Evolutionary conservation across 257 asterid species (phyloP).

Genomic region (Lavandula angustifolia): DNA sequence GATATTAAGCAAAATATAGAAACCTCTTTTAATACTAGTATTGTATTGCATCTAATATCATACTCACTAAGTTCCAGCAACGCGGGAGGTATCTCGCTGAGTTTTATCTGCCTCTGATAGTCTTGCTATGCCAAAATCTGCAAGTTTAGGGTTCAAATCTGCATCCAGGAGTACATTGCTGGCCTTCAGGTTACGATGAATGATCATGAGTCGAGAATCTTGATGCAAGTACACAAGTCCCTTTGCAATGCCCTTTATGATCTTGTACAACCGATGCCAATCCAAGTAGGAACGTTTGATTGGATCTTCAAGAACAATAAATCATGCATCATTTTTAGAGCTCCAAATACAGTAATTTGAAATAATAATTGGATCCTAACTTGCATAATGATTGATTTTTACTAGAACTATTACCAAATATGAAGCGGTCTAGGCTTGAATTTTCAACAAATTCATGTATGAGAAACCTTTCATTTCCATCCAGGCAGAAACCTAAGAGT

Average conservation of each 20-base stretch:
- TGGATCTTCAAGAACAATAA: neutral
- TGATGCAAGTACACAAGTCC: slow-evolving; percentile 24
- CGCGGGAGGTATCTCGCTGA: neutral
- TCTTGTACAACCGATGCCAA: slow-evolving; percentile 3
- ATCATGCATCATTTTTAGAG: neutral
- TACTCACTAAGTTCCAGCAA: slow-evolving; percentile 26
- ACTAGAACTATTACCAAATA: slow-evolving; percentile 20
- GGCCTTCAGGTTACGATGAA: slow-evolving; percentile 22
- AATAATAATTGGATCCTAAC: too few relatives aligned
- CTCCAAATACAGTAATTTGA: too few relatives aligned
- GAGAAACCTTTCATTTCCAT: slow-evolving; percentile 14
- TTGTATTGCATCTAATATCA: neutral
- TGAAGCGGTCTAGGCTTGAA: slow-evolving; percentile 21
- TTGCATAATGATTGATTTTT: too few relatives aligned
- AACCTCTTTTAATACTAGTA: too few relatives aligned
- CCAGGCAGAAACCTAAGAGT: slow-evolving; percentile 23
- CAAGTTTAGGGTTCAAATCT: slow-evolving; percentile 19
- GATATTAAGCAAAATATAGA: too few relatives aligned
- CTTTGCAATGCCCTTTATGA: slow-evolving; percentile 11
- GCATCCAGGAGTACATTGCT: slow-evolving; percentile 19
- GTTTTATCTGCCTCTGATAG: neutral
- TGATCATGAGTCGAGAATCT: slow-evolving; percentile 9
- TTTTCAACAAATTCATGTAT: slow-evolving; percentile 14
- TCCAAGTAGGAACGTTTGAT: neutral
- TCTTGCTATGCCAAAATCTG: slow-evolving; percentile 28